These are phyloP conservation scores for Euphorbia lathyris DNA, from an alignment of 345 rosid genomes.

Conservation along the genomic window DNA sequence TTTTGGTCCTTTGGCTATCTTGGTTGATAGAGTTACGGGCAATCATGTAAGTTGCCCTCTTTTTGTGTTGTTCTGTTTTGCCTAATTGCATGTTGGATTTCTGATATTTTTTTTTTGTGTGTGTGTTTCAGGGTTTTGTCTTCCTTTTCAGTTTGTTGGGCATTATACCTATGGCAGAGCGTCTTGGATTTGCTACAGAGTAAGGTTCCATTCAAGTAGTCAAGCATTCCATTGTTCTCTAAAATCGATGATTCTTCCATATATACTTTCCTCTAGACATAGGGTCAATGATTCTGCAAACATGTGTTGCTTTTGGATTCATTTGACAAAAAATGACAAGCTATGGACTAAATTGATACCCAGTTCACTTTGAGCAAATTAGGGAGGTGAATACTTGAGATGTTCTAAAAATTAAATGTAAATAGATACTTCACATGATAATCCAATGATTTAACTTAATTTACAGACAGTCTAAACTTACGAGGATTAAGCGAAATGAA, in stretches of 20 bases:
- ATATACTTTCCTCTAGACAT: too few species aligned
- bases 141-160: slow-evolving; percentile 48
- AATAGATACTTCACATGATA: background rate
- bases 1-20: slow-evolving; percentile 34
- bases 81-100: background rate
- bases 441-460: background rate
- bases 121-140: slow-evolving; percentile 38
- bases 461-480: background rate
- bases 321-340: too few species aligned
- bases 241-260: too few species aligned
- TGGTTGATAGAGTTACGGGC: slow-evolving; percentile 19
- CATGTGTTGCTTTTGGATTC: too few species aligned
- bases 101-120: background rate
- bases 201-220: slow-evolving; percentile 19
- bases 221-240: background rate
- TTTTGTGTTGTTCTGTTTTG: background rate
- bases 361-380: too few species aligned
- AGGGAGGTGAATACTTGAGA: background rate
- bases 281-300: too few species aligned
- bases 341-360: too few species aligned
- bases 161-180: slow-evolving; percentile 52
- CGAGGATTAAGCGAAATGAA: background rate
- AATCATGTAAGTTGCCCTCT: slow-evolving; percentile 23
- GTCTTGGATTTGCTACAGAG: slow-evolving; percentile 52
- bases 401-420: background rate